Evolutionary conservation across 768 basidiomycete genomes (phyloP), one percentile per base, ranked within the genome.

Genomic region (Xerocomellus chrysenteron): DNA sequence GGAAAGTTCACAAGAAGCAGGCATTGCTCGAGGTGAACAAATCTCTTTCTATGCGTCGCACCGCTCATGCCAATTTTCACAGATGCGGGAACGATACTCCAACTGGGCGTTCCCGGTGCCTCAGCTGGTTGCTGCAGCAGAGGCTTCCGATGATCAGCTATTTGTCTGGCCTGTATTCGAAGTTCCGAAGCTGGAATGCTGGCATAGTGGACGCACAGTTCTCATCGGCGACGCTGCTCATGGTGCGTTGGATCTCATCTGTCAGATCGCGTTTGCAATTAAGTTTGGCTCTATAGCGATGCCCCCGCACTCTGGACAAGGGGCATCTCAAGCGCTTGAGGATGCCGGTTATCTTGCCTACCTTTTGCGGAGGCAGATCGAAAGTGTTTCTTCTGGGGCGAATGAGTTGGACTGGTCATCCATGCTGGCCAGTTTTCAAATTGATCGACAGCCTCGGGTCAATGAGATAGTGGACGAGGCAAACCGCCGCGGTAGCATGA

Each of bases 171-270:
- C 69, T n/a, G 36, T 69, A 21, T 73, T 61, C 21, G 60, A 61
- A 44, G 58, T 69, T 5, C 56, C 54, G 28, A 71, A 55, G 44
- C 58, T 71, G 41, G 54, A 62, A 39, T 57, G 30, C 28, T 67
- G 67, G 69, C 58, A 69, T 39, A 61, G 69, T 48, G 56, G 50
- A 45, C 60, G 60, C 10, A 60, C 65, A 33, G 63, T 73, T 8
- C 62, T 71, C n/a, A 59, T 73, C 24, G 70, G 70, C 3, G 71
- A 71, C n/a, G 69, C 69, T 45, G 69, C 67, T 44, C 69, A 73
- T 57, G 69, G 69, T 71, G 50, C 4, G 66, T 57, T 32, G 26
- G 14, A 17, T 39, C 10, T 26, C 19, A 4, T 50, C 17, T 41
- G 8, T 33, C 3, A 7, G 2, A 46, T 40, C 9, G 40, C 8